Percentiles rank a stretch among this genome's conserved stretches.
Conservation (phyloP, 2,329 filamentous ascomycete species). For the Coniochaeta sp. region DNA sequence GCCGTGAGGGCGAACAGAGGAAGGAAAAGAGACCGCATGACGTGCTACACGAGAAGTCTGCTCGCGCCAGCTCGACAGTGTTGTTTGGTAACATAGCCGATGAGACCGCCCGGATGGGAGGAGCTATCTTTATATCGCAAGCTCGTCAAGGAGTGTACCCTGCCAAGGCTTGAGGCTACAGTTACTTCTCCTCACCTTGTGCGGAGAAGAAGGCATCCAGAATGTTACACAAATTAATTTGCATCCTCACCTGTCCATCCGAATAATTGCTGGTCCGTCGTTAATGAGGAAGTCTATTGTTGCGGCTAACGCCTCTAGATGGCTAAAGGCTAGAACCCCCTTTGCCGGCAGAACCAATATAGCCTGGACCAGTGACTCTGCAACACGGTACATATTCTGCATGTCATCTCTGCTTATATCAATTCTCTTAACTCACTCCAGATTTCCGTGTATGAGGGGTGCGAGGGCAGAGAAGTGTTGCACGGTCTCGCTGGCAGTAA, state of each 20-base stretch:
- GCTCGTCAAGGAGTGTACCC: background rate
- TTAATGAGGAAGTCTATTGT: background rate
- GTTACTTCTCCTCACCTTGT: background rate
- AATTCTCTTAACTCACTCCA: background rate
- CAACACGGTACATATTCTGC: background rate
- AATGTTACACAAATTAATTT: background rate
- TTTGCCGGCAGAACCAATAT: background rate
- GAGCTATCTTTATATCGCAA: background rate
- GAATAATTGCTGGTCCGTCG: background rate
- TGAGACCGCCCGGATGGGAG: background rate
- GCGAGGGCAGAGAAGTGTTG: background rate
- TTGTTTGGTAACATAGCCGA: background rate
- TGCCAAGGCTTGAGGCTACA: background rate
- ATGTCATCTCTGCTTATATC: background rate
- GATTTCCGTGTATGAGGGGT: background rate
- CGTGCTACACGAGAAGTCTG: background rate
- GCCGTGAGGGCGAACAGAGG: constrained; percentile 10
- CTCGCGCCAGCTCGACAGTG: background rate
- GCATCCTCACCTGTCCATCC: background rate
- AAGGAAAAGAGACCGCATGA: constrained; percentile 7
- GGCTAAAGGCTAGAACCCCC: background rate
- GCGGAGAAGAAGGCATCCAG: background rate
- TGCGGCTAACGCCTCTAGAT: background rate
- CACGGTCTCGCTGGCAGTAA: background rate
- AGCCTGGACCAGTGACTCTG: background rate